Conservation (phyloP, 495 filamentous ascomycete genomes). For the Penicillium longicatenatum region DNA sequence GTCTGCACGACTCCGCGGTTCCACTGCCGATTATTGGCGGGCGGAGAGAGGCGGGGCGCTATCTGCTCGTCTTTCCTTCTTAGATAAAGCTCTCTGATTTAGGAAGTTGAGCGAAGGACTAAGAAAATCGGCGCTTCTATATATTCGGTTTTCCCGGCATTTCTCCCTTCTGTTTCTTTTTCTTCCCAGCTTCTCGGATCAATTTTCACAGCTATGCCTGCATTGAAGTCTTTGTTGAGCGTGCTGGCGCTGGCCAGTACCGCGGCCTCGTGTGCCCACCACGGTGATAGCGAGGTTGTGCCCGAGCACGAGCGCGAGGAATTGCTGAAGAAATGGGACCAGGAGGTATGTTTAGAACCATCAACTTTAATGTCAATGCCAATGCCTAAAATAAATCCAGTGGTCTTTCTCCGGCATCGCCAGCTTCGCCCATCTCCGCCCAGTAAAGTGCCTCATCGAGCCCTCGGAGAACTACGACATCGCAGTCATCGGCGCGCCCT, state of each 20-base stretch:
- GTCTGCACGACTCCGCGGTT: constrained; percentile 40
- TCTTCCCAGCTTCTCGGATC: constrained; percentile 10
- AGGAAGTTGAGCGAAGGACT: constrained; percentile 24
- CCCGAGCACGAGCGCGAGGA: constrained; percentile 47
- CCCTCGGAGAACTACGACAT: constrained; percentile 73
- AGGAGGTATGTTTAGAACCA: constrained; percentile 39
- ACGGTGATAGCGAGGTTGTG: constrained; percentile 41
- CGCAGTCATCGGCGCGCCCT: constrained; percentile 78
- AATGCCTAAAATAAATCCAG: constrained; percentile 35
- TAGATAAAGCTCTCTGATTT: constrained; percentile 17
- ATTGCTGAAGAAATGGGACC: constrained; percentile 55
- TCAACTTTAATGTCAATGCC: not conserved
- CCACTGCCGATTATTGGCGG: not conserved
- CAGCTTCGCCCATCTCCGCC: constrained; percentile 76
- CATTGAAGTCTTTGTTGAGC: constrained; percentile 34
- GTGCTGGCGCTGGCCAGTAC: constrained; percentile 40
- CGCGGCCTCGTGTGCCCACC: constrained; percentile 41
- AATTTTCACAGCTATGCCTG: constrained; percentile 14
- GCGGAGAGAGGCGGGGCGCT: constrained; percentile 20
- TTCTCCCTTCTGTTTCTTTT: constrained; percentile 16
- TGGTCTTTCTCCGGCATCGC: constrained; percentile 78
- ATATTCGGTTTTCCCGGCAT: constrained; percentile 3
- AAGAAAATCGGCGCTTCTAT: constrained; percentile 6
- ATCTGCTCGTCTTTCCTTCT: constrained; percentile 33
- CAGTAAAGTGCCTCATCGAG: constrained; percentile 72